Evolutionary conservation across 495 filamentous ascomycete species (phyloP), one percentile per base, ranked within the genome.

Genomic region (Neurospora sp.): DNA sequence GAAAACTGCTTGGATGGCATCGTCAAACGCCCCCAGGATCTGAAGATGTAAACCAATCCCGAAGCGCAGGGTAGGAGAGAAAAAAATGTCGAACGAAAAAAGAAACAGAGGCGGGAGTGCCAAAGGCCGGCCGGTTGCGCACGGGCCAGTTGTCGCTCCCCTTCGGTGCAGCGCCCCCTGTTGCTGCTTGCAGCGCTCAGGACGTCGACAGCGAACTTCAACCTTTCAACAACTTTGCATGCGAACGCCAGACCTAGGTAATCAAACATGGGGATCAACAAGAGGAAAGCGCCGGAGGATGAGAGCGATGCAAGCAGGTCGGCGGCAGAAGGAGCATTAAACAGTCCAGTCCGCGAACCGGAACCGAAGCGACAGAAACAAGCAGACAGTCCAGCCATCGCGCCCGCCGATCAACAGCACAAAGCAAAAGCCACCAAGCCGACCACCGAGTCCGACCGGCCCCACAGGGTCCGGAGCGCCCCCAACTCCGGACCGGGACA

Each of bases 211-310:
- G n/a, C 48, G 20, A 59, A 62, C 11, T 62, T 62, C 6, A 4
- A 16, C 27, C 23, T 66, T 66, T 18, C 54, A 35, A 18, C 54
- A 27, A 54, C 46, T 59, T 59, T 27, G 9, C 20, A 59, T 11
- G 8, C 8, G 4, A 59, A 59, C 6, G 2, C n/a, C 46, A 54
- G 3, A 3, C 42, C n/a, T 12, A n/a, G n/a, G n/a, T n/a, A 11
- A 54, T 23, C 54, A 18, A 66, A 35, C 6, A 79, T 77, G 77
- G 73, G 23, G 38, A 73, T 10, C 18, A 77, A 46, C n/a, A 80
- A 81, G 39, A 79, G 78, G 40, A 81, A 80, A 70, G 54, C 20
- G 38, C 40, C 69, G 35, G 72, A 59, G 71, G 73, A 78, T 27
- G 44, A 12, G 9, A 5, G 10, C 20, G 5, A 54, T 54, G 27